Evolutionary conservation across 2,329 filamentous ascomycete species (phyloP), one percentile per base, ranked within the genome.

Genomic region (Colletotrichum siamense): DNA sequence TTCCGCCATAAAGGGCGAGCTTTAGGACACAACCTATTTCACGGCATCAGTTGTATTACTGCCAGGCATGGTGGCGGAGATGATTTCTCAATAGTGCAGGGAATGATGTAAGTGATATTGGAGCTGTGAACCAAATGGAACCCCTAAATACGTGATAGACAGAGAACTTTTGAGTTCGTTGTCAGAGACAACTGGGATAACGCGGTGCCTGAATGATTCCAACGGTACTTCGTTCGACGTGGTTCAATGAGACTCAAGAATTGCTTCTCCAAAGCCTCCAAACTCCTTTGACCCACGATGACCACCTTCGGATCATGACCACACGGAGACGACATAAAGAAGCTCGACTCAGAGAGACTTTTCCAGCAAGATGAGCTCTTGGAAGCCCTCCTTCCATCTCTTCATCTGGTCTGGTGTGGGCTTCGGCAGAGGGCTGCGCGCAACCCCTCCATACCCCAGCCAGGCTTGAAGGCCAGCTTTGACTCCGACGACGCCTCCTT

Each of bases 401-500:
- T 83, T 83, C 22, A 81, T 82, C 82, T 92, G 86, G 76, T 90
- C 89, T 69, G 82, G 78, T 34, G 87, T 88, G 62, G 90, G 90
- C 79, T 85, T 86, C 44, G 89, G 89, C 67, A 91, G 84, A 32
- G 90, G 89, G 32, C 88, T 88, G 24, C 79, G 69, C 24, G 79
- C 79, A 62, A 84, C 80, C 3, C 92, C 92, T 74, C 94, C 94
- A 81, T 95, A 95, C 32, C 92, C 93, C 82, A 90, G 90, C 85
- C 91, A 93, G n/a, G 89, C 85, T 82, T 93, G 87, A 79, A 95
- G 84, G 7, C 90, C 93, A 71, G 91, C 90, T 87, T 95, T 95
- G 79, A 93, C 93, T 62, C 93, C 93, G 32, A 94, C 90, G 71
- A 95, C 92, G 63, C 94, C 94, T 72, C 92, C 91, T 80, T 94